Evolutionary conservation across 352 stramenopile genomes (phyloP), one percentile per base, ranked within the genome.

Genomic region (Globisporangium camurandrum): DNA sequence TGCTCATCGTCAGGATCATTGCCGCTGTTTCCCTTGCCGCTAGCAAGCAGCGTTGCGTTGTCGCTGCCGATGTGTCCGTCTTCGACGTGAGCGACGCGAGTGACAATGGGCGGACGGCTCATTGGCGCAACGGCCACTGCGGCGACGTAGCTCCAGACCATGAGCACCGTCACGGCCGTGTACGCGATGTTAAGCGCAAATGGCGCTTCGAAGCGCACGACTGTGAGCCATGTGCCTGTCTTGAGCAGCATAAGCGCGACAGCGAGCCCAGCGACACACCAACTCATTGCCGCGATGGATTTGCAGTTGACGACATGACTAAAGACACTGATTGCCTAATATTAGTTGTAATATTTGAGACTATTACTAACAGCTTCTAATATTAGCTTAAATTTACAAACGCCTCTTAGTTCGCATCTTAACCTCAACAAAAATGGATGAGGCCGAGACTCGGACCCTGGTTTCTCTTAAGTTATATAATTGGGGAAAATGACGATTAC

Each of bases 61-160:
- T 20, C 40, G 40, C 16, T 19, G 23, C 36, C 7, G n/a, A 6
- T 24, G 36, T 12, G 36, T 9, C 36, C 33, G 28, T 59, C 44
- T 36, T 46, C 47, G 6, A 27, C 10, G 19, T 30, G 47, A 19
- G 37, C 48, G 4, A 62, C 50, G 36, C 43, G 50, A 36, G 34
- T 42, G 46, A 64, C 61, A 33, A 44, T n/a, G 5, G 46, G 27
- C 30, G 66, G 51, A 22, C 45, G 31, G 20, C 47, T 23, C 8
- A 49, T 55, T 2, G 71, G 62, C 12, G 56, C 43, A 30, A 65
- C 61, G 27, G 39, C 26, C 57, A 84, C 72, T 17, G 75, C 60
- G n/a, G 70, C 62, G 26, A 38, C 54, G 62, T 91, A 93, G 61
- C 74, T 88, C 76, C 81, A 89, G 46, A 89, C 47, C 82, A 91